A percentile compares a stretch with the other conserved stretches of the same genome.
Conservation (phyloP, 345 rosid species). For the Lepidium didymum region DNA sequence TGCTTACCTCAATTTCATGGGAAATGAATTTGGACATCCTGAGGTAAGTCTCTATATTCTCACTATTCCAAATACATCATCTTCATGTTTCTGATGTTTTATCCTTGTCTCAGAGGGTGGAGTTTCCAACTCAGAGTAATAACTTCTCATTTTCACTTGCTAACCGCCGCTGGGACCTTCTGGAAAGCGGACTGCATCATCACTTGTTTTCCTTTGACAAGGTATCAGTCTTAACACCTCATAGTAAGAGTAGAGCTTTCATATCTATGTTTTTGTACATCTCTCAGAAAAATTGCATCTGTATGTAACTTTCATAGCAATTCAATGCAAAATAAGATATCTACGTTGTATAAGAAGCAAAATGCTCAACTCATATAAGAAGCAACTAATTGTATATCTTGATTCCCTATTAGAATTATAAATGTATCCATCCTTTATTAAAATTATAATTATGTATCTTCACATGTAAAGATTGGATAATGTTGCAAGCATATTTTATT, state of each 20-base stretch:
- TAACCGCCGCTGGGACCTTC: constrained; percentile 74
- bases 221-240: constrained; percentile 25
- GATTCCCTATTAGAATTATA: background rate
- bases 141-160: constrained; percentile 81
- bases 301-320: background rate
- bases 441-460: background rate
- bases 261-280: background rate
- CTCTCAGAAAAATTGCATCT: background rate
- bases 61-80: background rate
- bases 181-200: constrained; percentile 46
- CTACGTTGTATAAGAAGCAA: too few relatives aligned
- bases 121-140: constrained; percentile 88
- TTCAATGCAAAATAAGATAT: background rate
- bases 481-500: background rate
- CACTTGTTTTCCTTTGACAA: constrained; percentile 72
- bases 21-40: constrained; percentile 98
- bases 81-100: constrained; percentile 26
- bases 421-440: background rate
- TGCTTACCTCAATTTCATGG: constrained; percentile 96
- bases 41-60: constrained; percentile 38
- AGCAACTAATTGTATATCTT: background rate
- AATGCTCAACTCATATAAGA: background rate
- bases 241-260: background rate
- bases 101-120: constrained; percentile 57
- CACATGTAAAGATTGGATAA: constrained; percentile 7